A percentile compares a stretch with the other conserved stretches of the same genome.
phyloP scores from a whole-genome alignment of 2,329 filamentous ascomycete genomes.

The Ceratocystis diversiconidia region DNA sequence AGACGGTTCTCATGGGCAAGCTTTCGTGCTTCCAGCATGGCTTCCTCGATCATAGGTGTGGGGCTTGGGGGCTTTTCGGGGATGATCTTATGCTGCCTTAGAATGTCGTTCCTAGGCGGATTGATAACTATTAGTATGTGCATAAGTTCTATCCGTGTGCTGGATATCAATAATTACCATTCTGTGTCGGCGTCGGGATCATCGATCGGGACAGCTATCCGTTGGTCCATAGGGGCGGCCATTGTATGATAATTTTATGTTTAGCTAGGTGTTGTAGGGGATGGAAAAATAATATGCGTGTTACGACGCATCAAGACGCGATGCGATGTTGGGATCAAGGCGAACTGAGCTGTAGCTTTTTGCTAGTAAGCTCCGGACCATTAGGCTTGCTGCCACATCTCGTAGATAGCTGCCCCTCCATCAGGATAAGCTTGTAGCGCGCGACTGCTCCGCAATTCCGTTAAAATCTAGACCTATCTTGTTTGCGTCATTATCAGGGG shows the following conservation, averaged over 20 bases:
- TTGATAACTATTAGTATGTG: background rate
- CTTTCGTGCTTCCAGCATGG: constrained; percentile 65
- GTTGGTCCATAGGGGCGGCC: constrained; percentile 48
- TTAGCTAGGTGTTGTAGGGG: background rate
- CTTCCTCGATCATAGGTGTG: constrained; percentile 91
- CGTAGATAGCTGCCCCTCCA: constrained; percentile 3
- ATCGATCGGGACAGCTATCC: constrained; percentile 71
- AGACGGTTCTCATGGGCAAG: constrained; percentile 84
- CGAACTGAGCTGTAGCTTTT: background rate
- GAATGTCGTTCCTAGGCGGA: constrained; percentile 75
- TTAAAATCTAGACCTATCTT: background rate
- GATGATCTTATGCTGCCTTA: constrained; percentile 90
- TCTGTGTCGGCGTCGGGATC: constrained; percentile 96
- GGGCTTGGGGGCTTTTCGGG: constrained; percentile 96
- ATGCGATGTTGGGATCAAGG: background rate
- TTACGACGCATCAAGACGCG: background rate
- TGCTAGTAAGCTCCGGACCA: background rate
- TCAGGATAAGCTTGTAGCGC: background rate
- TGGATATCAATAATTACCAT: constrained; percentile 46
- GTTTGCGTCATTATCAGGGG: background rate
- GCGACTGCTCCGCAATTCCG: background rate
- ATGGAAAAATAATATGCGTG: background rate
- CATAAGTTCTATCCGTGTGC: background rate
- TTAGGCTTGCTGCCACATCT: background rate
- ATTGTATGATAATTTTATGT: constrained; percentile 27